Percentiles rank a stretch among this genome's conserved stretches.
Evolutionary conservation across 2,329 filamentous ascomycete genomes (phyloP).

Genomic region (Colletotrichum gigasporum): DNA sequence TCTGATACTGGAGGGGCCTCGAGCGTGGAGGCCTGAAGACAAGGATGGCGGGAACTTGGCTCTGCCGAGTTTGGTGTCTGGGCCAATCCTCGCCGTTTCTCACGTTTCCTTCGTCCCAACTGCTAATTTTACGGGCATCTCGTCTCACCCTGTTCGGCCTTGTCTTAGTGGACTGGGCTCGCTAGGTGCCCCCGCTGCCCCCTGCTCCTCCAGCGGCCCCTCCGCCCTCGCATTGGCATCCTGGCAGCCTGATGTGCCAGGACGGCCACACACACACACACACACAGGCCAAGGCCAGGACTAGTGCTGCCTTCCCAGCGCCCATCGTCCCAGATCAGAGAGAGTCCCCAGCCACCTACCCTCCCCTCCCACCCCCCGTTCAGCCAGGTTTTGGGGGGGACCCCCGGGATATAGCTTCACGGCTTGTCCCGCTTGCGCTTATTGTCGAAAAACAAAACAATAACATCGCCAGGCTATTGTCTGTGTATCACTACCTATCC

Average conservation of each 20-base stretch:
- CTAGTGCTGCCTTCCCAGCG: not conserved
- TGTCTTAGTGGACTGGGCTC: not conserved
- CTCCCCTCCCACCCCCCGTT: constrained; percentile 7
- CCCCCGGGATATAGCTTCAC: constrained; percentile 31
- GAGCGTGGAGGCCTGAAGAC: not conserved
- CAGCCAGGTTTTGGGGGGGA: constrained; percentile 10
- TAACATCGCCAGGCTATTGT: constrained; percentile 26
- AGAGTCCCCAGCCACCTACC: constrained; percentile 15
- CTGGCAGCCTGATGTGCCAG: not conserved
- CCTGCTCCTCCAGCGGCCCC: not conserved
- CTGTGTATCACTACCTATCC: not conserved
- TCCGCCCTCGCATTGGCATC: not conserved
- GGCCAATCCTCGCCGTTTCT: constrained; percentile 15
- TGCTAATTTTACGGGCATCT: constrained; percentile 9
- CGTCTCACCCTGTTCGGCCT: constrained; percentile 2
- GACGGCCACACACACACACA: no score
- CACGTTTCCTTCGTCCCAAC: constrained; percentile 3
- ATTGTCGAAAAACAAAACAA: constrained; percentile 34
- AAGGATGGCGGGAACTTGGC: constrained; percentile 1
- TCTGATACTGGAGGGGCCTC: not conserved
- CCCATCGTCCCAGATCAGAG: constrained; percentile 5
- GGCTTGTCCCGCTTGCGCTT: constrained; percentile 28
- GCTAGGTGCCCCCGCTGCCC: not conserved
- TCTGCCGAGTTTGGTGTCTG: not conserved
- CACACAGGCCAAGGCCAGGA: not conserved